Base-by-base conservation (phyloP, 106 monocot species). In the Phalaenopsis equestris region DNA sequence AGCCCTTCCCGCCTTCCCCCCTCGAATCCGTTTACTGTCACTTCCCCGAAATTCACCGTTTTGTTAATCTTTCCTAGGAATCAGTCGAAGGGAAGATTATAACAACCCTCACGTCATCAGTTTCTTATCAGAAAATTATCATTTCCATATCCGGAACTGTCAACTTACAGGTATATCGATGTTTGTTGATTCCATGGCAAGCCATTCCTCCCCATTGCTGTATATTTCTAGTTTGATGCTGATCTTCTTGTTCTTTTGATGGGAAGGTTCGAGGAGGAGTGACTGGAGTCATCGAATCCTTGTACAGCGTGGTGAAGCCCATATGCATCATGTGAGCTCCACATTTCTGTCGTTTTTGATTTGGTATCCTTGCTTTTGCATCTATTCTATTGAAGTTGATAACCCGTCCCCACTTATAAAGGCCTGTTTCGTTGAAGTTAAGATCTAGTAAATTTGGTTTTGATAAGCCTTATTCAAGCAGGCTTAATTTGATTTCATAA, bases 291-390 rank as follows among this genome's bases (percentile, higher is more conserved):
- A 80, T 88, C 55, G 85, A 88, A 30, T 88, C 88, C 8, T 16
- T 88, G 73, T 88, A 88, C 78, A 80, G 79, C 43, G 82, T 85
- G 7, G 88, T 82, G 61, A 88, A 85, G 80, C 84, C 85, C 10
- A 82, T 88, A 15, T 85, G 52, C 65, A 78, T 88, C 46, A 39
- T 88, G 88, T 88, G 17, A 85, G 82, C 79, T 67, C 15, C 72
- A 52, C 10, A 52, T 2, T 52, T 2, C 52, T 52, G 1, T 52
- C 3, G 52, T 72, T 16, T 72, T 75, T 48, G 42, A 75, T 75
- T 23, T 73, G 42, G 73, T 19, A 75, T 39, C 41, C 15, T 16
- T 38, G 36, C n/a, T 72, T 72, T 72, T 39, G 38, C 16, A 41
- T 41, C 41, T 15, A 72, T 15, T 72, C 39, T 4, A 19, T 8